phyloP scores from a whole-genome alignment of 2,329 filamentous ascomycete genomes.

The Aphanoascus verrucosus region DNA sequence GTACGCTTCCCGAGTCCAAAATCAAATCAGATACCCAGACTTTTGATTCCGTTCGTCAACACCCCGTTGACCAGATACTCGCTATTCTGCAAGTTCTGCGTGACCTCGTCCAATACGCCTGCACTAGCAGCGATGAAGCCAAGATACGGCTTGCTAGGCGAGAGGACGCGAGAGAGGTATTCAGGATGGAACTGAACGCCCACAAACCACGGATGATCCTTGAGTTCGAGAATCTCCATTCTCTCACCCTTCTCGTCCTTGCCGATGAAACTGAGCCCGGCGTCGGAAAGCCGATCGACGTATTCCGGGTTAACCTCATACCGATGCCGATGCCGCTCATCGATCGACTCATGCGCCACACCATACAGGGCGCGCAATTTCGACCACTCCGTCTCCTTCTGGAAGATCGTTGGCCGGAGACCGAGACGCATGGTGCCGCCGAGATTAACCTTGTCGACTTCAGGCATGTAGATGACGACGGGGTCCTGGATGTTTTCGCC shows the following conservation, averaged over 20 bases:
- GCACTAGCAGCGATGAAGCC: slow-evolving; percentile 73
- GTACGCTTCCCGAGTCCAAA: no score
- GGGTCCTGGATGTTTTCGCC: slow-evolving; percentile 47
- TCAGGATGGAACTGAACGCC: slow-evolving; percentile 85
- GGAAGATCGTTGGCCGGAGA: slow-evolving; percentile 62
- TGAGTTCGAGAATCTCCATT: slow-evolving; percentile 74
- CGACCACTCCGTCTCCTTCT: slow-evolving; percentile 64
- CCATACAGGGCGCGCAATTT: slow-evolving; percentile 67
- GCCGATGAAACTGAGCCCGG: slow-evolving; percentile 64
- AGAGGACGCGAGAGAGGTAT: slow-evolving; percentile 64
- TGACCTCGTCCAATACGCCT: slow-evolving; percentile 48
- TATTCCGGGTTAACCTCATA: slow-evolving; percentile 83
- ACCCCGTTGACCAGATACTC: slow-evolving; percentile 10
- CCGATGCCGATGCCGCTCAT: slow-evolving; percentile 75
- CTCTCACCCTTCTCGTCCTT: slow-evolving; percentile 68
- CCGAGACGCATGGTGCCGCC: slow-evolving; percentile 84
- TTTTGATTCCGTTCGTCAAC: slow-evolving; percentile 7
- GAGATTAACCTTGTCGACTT: slow-evolving; percentile 63
- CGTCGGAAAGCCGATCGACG: slow-evolving; percentile 55
- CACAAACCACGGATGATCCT: slow-evolving; percentile 75
- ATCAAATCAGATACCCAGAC: not conserved
- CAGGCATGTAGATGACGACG: slow-evolving; percentile 86
- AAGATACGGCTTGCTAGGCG: slow-evolving; percentile 64
- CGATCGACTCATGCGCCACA: slow-evolving; percentile 39
- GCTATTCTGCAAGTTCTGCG: slow-evolving; percentile 15